A percentile compares a stretch with the other conserved stretches of the same genome.
Conservation (phyloP, 2,329 filamentous ascomycete species). For the Hymenoscyphus infarciens region DNA sequence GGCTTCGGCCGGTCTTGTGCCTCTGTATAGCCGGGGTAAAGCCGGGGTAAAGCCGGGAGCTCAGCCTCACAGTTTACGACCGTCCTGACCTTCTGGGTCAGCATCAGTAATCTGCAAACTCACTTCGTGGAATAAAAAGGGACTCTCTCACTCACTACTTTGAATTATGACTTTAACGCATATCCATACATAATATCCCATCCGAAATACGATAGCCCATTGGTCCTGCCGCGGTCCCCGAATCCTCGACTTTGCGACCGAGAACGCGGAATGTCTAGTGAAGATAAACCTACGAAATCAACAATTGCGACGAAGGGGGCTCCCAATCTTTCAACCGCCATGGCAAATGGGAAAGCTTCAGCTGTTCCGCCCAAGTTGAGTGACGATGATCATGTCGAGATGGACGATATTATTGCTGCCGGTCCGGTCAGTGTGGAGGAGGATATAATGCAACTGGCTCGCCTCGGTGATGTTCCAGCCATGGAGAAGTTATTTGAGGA, state of each 20-base stretch:
- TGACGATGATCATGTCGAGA: constrained; percentile 36
- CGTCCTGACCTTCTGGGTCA: constrained; percentile 6
- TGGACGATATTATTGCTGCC: constrained; percentile 32
- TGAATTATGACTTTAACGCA: neutral
- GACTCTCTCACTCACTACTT: neutral
- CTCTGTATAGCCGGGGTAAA: neutral
- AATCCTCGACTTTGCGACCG: constrained; percentile 6
- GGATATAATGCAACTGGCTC: constrained; percentile 94
- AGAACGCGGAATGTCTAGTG: constrained; percentile 25
- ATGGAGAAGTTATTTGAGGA: constrained; percentile 89
- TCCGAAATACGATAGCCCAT: neutral
- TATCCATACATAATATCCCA: neutral
- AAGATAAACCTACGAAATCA: constrained; percentile 19
- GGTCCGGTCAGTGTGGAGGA: constrained; percentile 46
- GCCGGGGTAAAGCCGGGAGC: constrained; percentile 1
- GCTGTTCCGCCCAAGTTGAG: constrained; percentile 54
- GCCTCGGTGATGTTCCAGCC: constrained; percentile 77
- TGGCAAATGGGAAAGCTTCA: constrained; percentile 52
- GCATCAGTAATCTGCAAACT: constrained; percentile 9
- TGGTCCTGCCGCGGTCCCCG: neutral
- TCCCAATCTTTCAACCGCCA: constrained; percentile 41
- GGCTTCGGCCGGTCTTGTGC: constrained; percentile 11
- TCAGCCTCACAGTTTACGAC: constrained; percentile 14
- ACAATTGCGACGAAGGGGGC: constrained; percentile 19
- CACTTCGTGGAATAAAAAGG: neutral